Conservation (phyloP, 208 protist species). For the Acanthamoeba quina region DNA sequence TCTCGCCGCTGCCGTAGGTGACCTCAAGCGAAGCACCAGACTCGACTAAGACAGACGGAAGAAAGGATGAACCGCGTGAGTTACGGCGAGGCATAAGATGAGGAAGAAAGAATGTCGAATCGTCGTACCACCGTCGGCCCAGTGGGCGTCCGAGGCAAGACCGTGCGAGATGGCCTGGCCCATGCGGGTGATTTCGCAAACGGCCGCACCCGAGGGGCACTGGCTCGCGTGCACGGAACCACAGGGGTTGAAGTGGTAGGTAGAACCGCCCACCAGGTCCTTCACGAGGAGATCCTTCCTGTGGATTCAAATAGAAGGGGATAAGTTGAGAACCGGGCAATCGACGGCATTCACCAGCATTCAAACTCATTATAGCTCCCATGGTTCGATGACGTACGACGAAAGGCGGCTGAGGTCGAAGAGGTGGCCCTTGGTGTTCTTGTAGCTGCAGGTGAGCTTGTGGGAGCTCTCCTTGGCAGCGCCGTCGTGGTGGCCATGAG, state of each 20-base stretch:
- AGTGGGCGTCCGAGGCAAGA: neutral
- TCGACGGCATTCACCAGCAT: no score
- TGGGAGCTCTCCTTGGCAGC: neutral
- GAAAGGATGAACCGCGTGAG: neutral
- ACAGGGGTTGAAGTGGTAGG: conserved; percentile 4
- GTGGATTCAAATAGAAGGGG: neutral
- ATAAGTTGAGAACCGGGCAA: neutral
- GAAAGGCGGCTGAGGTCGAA: conserved; percentile 28
- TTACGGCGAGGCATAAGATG: neutral
- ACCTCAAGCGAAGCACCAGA: neutral
- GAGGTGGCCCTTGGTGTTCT: neutral
- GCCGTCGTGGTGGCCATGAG: neutral
- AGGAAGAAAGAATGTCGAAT: neutral
- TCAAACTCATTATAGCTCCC: neutral
- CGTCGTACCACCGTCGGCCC: conserved; percentile 8
- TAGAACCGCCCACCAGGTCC: conserved; percentile 2
- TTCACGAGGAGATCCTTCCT: conserved; percentile 1
- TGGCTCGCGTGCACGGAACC: neutral
- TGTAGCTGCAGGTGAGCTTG: neutral
- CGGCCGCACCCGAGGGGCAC: neutral
- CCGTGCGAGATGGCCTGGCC: neutral
- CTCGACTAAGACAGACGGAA: neutral
- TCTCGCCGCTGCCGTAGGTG: neutral
- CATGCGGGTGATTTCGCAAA: conserved; percentile 26
- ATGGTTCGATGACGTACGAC: neutral